These are phyloP conservation scores for Limnanthes douglasii DNA, from an alignment of 345 rosid genomes.

Conservation along the genomic window DNA sequence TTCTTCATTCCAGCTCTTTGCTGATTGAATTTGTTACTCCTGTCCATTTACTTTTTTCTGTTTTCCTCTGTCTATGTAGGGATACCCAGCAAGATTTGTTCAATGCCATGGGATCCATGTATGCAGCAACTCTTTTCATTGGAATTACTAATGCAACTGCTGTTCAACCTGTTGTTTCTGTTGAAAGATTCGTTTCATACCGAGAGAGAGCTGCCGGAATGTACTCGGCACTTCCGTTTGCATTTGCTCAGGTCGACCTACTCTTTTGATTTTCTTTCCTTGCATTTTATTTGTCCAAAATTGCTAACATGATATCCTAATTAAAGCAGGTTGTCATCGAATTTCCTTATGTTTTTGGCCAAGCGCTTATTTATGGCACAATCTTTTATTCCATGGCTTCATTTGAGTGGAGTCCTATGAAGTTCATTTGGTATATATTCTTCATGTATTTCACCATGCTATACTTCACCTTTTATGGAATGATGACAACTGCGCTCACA, in stretches of 20 bases:
- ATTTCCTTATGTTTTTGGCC: slow-evolving; percentile 83
- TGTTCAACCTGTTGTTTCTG: slow-evolving; percentile 93
- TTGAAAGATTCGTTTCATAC: slow-evolving; percentile 88
- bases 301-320: not conserved
- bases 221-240: slow-evolving; percentile 88
- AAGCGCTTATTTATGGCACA: slow-evolving; percentile 52
- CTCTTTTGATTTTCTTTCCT: not conserved
- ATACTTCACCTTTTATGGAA: slow-evolving; percentile 91
- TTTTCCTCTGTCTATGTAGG: slow-evolving; percentile 18
- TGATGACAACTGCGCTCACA: slow-evolving; percentile 96
- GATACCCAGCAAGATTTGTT: slow-evolving; percentile 69
- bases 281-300: not conserved
- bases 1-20: not conserved
- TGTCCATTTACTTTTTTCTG: not conserved
- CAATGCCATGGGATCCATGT: slow-evolving; percentile 97
- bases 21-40: not conserved
- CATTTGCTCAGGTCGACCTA: slow-evolving; percentile 71
- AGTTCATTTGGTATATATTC: slow-evolving; percentile 84
- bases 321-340: slow-evolving; percentile 64
- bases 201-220: slow-evolving; percentile 94
- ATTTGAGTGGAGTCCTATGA: slow-evolving; percentile 66
- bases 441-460: slow-evolving; percentile 83
- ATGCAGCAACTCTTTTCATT: slow-evolving; percentile 74
- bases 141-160: slow-evolving; percentile 87
- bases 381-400: slow-evolving; percentile 89